Evolutionary conservation across 306 rosid species (phyloP), one percentile per base, ranked within the genome.

Genomic region (Parietaria judaica): DNA sequence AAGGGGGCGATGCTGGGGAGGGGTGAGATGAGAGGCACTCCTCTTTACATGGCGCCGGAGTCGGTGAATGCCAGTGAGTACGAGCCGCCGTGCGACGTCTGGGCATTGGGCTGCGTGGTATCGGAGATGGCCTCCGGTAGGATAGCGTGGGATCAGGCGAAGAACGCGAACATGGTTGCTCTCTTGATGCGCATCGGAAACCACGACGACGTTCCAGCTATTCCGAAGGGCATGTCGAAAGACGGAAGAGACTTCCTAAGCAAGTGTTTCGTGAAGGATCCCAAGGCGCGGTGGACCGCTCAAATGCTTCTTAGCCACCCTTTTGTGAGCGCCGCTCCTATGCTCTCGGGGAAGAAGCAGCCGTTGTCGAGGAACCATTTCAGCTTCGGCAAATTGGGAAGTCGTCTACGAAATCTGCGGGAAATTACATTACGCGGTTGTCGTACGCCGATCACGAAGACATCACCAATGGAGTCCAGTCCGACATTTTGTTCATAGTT

Each of bases 81-180:
- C 44, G 95, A 80, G 58, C 63, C 86, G 0, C 79, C 87, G 8
- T 67, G 68, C 0, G 95, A 87, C 69, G 60, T 87, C 14, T 91
- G 96, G 96, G 94, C 97, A 5, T 64, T 87, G 0, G 97, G 87
- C 14, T 90, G 94, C 54, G 78, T 75, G 6, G 87, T 83, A 45
- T 73, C 76, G 14, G 95, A 91, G 89, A 80, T 87, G 95, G 34
- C 70, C 4, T 79, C 84, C 1, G 97, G 96, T 14, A 83, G 78
- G 48, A 78, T 91, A 0, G 89, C 75, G 0, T 87, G 96, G 95
- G 44, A 73, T 14, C 51, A 51, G 13, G 4, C 23, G 1, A 52
- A 72, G 3, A 77, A 48, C 0, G 39, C 72, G 5, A 87, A 74
- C 63, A 60, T 87, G 0, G 83, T 48, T 70, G 7, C 70, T 1